phyloP scores from a whole-genome alignment of 1,139 yeast genomes.

The Candida buenavistaensis region DNA sequence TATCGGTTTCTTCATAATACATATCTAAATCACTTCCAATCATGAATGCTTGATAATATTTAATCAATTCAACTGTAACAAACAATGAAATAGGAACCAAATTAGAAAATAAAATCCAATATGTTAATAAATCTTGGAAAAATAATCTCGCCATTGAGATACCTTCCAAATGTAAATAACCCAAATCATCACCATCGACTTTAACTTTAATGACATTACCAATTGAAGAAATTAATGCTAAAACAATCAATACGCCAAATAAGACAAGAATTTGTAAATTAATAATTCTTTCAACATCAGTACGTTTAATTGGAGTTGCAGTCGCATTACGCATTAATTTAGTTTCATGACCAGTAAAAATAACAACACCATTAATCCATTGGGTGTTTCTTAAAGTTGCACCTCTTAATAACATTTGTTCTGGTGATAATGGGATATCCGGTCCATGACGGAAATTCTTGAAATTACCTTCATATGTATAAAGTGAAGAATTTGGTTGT shows the following conservation, averaged over 20 bases:
- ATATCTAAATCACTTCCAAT: conserved; percentile 92
- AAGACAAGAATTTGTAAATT: conserved; percentile 88
- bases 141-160: conserved; percentile 70
- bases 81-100: conserved; percentile 93
- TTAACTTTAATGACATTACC: conserved; percentile 82
- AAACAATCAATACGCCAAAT: conserved; percentile 72
- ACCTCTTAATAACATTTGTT: conserved; percentile 88
- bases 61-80: conserved; percentile 93
- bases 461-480: conserved; percentile 90
- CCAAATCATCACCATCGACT: conserved; percentile 51
- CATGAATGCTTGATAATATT: conserved; percentile 91
- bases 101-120: conserved; percentile 94
- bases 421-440: conserved; percentile 71
- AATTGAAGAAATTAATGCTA: conserved; percentile 77
- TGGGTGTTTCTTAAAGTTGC: conserved; percentile 93
- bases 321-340: conserved; percentile 98
- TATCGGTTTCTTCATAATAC: conserved; percentile 84
- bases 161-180: conserved; percentile 70
- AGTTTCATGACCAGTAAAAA: conserved; percentile 97
- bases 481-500: conserved; percentile 90
- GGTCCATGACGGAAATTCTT: conserved; percentile 44
- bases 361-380: conserved; percentile 92
- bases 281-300: conserved; percentile 95
- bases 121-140: conserved; percentile 84
- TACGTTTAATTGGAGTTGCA: conserved; percentile 95